phyloP scores from a whole-genome alignment of 305 asterid genomes.

The Fraxinus angustifolia region DNA sequence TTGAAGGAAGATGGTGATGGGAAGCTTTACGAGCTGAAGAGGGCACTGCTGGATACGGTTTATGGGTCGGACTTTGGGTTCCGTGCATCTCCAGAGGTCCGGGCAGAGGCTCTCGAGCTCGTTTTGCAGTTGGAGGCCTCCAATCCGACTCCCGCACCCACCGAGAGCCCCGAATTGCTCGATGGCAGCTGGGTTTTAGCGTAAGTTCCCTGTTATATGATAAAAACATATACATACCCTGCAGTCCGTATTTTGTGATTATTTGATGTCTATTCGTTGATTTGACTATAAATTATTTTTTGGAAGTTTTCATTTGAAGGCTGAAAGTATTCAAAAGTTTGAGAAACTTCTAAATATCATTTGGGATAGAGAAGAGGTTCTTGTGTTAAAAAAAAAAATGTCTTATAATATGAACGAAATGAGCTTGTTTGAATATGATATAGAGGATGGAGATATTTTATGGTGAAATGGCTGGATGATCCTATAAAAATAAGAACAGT shows the following conservation, averaged over 20 bases:
- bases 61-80: slow-evolving; percentile 74
- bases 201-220: slow-evolving; percentile 38
- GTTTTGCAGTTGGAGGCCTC: slow-evolving; percentile 77
- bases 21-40: slow-evolving; percentile 61
- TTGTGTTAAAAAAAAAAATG: not conserved
- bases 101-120: slow-evolving; percentile 81
- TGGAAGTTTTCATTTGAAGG: not conserved
- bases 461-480: not conserved
- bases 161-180: slow-evolving; percentile 62
- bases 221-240: not conserved
- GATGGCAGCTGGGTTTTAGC: slow-evolving; percentile 85
- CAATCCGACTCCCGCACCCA: slow-evolving; percentile 77
- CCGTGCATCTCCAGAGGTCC: slow-evolving; percentile 64
- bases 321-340: not conserved
- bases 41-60: slow-evolving; percentile 75
- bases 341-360: not conserved
- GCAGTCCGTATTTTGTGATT: not conserved
- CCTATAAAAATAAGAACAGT: not conserved
- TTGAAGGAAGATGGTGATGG: slow-evolving; percentile 22
- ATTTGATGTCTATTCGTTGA: not conserved
- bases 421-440: not conserved
- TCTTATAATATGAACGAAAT: not conserved
- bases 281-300: not conserved
- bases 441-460: not conserved
- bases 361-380: not conserved